These are phyloP conservation scores for Yamadazyma kitorensis DNA, from an alignment of 805 yeast species.

Conservation along the genomic window DNA sequence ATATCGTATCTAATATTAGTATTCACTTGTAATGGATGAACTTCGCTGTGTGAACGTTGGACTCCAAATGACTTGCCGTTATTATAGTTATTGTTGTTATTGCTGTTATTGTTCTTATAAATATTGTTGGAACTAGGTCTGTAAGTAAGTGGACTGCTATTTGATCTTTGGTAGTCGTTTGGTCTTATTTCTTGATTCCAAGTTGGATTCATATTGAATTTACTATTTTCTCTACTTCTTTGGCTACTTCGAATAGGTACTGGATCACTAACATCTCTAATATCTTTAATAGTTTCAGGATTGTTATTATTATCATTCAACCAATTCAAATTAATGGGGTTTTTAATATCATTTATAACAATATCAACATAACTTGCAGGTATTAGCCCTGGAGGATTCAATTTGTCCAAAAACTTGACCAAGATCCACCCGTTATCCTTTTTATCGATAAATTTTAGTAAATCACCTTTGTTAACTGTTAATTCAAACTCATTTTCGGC, in stretches of 20 bases:
- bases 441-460: slow-evolving; percentile 46
- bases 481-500: slow-evolving; percentile 47
- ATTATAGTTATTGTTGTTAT: no score
- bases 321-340: slow-evolving; percentile 40
- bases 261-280: slow-evolving; percentile 17
- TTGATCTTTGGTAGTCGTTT: no score
- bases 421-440: slow-evolving; percentile 54
- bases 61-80: no score
- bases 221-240: slow-evolving; percentile 5
- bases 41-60: no score
- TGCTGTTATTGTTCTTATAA: no score
- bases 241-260: slow-evolving; percentile 25
- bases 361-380: slow-evolving; percentile 50
- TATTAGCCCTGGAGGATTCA: slow-evolving; percentile 46
- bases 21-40: no score
- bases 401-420: slow-evolving; percentile 51
- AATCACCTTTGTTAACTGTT: slow-evolving; percentile 47
- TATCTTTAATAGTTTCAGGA: slow-evolving; percentile 15
- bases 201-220: no score
- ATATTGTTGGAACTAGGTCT: no score
- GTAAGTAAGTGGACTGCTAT: no score
- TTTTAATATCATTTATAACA: slow-evolving; percentile 38
- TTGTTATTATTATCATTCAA: slow-evolving; percentile 12
- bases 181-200: no score
- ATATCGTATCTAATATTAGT: no score